Base-by-base conservation (phyloP, 495 filamentous ascomycete genomes). In the Aspergillus bridgeri region DNA sequence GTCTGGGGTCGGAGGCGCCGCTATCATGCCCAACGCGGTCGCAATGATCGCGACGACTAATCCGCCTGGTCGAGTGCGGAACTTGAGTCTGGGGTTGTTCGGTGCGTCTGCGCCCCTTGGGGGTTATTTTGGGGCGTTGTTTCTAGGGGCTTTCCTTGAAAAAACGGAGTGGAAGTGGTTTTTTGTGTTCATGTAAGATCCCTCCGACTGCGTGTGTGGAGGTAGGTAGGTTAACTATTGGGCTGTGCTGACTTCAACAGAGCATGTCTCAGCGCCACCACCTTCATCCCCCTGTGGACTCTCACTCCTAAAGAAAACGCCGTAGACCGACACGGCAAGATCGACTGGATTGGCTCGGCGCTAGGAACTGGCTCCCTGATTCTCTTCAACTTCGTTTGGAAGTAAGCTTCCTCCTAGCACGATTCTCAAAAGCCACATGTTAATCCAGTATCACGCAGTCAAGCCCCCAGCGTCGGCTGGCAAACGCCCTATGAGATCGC, bases 311-410 rank as follows among this genome's bases (percentile, higher is more conserved):
- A 58, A 13, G 80, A 83, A 55, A 51, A 61, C 27, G 67, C 77
- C 0, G 63, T 77, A 15, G 72, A 77, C 59, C 61, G 60, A n/a
- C 49, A 75, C 23, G 81, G 77, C 5, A 70, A 60, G 6, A 69
- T 84, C 38, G 80, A 84, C 60, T 80, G 68, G 56, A 54, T 80
- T 25, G 81, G 81, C 5, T 74, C 79, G 1, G 66, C 66, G n/a
- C 60, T 84, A 8, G 77, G 78, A 0, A 69, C 73, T 1, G 65
- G 67, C 13, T 75, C 69, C 1, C 57, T 82, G 24, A 77, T 83
- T 11, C 54, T 81, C 2, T 83, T 83, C 68, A 84, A 79, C 60
- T 75, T 82, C 62, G 75, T 75, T 21, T 83, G 80, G 79, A 82
- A 79, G 78, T 83, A 65, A 67, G 78, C 65, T 15, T 29, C 17